phyloP scores from a whole-genome alignment of 768 basidiomycete species.

The Suillus cothurnatus region DNA sequence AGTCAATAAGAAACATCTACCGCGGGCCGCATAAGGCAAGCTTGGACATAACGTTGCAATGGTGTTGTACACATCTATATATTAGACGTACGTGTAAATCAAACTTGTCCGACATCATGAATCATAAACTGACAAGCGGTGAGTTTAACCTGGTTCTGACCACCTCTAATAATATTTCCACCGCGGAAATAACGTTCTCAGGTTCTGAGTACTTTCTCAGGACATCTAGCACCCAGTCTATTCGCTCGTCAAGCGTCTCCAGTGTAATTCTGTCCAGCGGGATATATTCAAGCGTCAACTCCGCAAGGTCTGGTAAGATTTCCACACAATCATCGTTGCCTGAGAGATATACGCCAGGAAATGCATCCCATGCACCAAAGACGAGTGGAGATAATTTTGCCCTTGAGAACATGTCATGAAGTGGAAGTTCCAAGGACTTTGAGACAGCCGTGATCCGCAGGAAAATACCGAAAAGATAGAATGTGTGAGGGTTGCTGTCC shows the following conservation, averaged over 20 bases:
- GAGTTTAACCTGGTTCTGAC: constrained; percentile 5
- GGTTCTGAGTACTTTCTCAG: constrained; percentile 8
- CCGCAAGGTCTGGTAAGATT: constrained; percentile 1
- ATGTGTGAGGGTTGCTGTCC: constrained; percentile 4
- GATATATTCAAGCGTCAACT: constrained; percentile 6
- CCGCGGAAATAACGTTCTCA: constrained; percentile 2
- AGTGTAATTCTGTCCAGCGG: constrained; percentile 3
- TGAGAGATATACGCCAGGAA: constrained; percentile 8
- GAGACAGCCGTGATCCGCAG: constrained; percentile 2
- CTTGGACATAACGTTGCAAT: not conserved
- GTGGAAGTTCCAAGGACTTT: not conserved
- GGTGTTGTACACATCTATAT: not conserved
- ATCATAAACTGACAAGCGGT: constrained; percentile 7
- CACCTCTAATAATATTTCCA: not conserved
- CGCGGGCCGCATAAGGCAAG: not conserved
- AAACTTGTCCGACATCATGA: constrained; percentile 1
- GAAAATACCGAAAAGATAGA: not conserved
- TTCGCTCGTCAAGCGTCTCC: not conserved
- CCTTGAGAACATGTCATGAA: constrained; percentile 1
- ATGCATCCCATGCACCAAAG: constrained; percentile 5
- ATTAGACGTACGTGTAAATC: constrained; percentile 8
- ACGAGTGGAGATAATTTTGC: not conserved
- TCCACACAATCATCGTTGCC: constrained; percentile 5
- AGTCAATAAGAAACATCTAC: not conserved
- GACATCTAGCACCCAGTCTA: constrained; percentile 5